Evolutionary conservation across 2,329 filamentous ascomycete genomes (phyloP).

Genomic region (Teratosphaeria nubilosa): DNA sequence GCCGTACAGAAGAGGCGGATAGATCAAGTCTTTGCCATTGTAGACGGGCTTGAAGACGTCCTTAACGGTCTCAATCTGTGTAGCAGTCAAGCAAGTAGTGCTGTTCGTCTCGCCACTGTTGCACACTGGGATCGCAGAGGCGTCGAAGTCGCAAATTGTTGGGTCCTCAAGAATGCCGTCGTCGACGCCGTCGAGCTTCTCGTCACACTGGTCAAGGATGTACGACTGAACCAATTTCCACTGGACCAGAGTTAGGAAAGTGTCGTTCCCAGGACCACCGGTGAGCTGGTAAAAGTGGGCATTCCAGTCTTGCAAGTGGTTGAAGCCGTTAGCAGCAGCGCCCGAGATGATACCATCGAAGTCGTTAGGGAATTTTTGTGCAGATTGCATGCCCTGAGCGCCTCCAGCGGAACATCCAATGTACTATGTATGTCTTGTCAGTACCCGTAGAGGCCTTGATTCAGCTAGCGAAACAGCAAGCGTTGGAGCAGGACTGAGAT

Average conservation of each 20-base stretch:
- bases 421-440: slow-evolving; percentile 23
- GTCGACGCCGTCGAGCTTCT: slow-evolving; percentile 36
- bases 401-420: slow-evolving; percentile 40
- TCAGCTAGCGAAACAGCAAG: slow-evolving; percentile 38
- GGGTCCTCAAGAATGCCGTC: slow-evolving; percentile 42
- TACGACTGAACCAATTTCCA: slow-evolving; percentile 36
- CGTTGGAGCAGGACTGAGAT: slow-evolving; percentile 33
- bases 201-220: slow-evolving; percentile 42
- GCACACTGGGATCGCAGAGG: slow-evolving; percentile 26
- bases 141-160: slow-evolving; percentile 32
- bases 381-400: slow-evolving; percentile 36
- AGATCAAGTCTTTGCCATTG: slow-evolving; percentile 32
- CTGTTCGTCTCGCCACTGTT: slow-evolving; percentile 16
- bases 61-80: slow-evolving; percentile 36
- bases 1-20: slow-evolving; percentile 41
- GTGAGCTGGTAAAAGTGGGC: slow-evolving; percentile 33
- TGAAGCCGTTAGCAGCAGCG: slow-evolving; percentile 36
- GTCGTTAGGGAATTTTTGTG: slow-evolving; percentile 36
- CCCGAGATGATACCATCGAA: slow-evolving; percentile 41
- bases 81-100: slow-evolving; percentile 33
- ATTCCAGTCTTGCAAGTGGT: slow-evolving; percentile 34
- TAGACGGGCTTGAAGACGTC: slow-evolving; percentile 33
- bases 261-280: slow-evolving; percentile 24
- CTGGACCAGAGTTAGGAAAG: slow-evolving; percentile 29
- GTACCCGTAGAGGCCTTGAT: slow-evolving; percentile 39